Evolutionary conservation across 192 early-diverging fungal species (phyloP), one percentile per base, ranked within the genome.

Genomic region (Mortierella claussenii): DNA sequence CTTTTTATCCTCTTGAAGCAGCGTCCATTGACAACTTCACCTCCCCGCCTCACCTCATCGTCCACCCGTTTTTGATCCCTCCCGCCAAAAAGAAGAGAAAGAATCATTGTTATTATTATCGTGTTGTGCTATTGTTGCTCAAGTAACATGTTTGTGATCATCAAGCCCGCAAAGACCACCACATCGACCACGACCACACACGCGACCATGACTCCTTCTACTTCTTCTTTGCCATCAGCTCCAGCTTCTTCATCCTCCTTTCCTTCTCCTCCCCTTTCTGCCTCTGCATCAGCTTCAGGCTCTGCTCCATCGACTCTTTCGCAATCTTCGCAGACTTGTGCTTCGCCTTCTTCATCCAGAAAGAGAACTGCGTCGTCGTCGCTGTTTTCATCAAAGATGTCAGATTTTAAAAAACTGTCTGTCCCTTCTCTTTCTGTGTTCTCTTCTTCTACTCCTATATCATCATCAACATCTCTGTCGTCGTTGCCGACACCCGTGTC

Each of bases 61-160:
- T n/a, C n/a, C n/a, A n/a, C n/a, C n/a, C n/a, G n/a, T n/a, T n/a
- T n/a, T n/a, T n/a, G n/a, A n/a, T n/a, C n/a, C n/a, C n/a, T n/a
- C n/a, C n/a, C n/a, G n/a, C n/a, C n/a, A n/a, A n/a, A n/a, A n/a
- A n/a, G n/a, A n/a, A n/a, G n/a, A n/a, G n/a, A n/a, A n/a, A n/a
- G n/a, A n/a, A n/a, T n/a, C n/a, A n/a, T n/a, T n/a, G n/a, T n/a
- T n/a, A n/a, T n/a, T n/a, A n/a, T n/a, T n/a, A n/a, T n/a, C n/a
- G n/a, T n/a, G n/a, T n/a, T n/a, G n/a, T n/a, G n/a, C n/a, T n/a
- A n/a, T n/a, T n/a, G n/a, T n/a, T n/a, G n/a, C n/a, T n/a, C n/a
- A n/a, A n/a, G n/a, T n/a, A 34, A 33, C 21, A 55, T 55, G 11
- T 55, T 55, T 54, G 32, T 40, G 37, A 40, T 40, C 37, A 7